These are phyloP conservation scores for Tuber umbilicatum DNA, from an alignment of 495 filamentous ascomycete species.

Conservation along the genomic window DNA sequence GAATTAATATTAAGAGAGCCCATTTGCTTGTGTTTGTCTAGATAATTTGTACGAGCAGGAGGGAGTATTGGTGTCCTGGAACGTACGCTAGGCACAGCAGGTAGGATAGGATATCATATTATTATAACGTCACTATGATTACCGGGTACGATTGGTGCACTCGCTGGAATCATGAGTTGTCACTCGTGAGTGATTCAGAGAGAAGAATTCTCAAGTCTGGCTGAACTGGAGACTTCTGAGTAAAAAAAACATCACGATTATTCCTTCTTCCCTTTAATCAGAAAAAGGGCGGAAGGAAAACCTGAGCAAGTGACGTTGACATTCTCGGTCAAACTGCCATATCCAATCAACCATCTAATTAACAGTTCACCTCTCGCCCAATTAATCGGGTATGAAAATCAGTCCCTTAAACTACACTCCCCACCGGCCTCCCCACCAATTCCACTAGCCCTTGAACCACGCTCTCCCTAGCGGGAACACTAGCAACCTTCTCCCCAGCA, in stretches of 20 bases:
- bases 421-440: slow-evolving; percentile 81
- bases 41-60: too few species aligned
- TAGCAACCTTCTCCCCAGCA: slow-evolving; percentile 77
- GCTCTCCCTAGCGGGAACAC: slow-evolving; percentile 68
- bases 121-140: not conserved
- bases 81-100: too few species aligned
- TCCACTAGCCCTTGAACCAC: slow-evolving; percentile 83
- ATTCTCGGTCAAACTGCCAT: not conserved
- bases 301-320: not conserved
- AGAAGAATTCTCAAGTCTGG: not conserved
- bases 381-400: not conserved
- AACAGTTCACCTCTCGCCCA: not conserved
- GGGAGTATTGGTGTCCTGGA: too few species aligned
- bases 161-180: not conserved
- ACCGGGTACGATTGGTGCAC: not conserved
- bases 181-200: not conserved
- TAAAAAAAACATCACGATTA: not conserved
- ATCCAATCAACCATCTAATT: not conserved
- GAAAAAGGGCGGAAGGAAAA: not conserved
- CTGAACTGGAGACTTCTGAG: not conserved
- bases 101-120: not conserved
- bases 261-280: not conserved
- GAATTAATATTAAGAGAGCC: too few species aligned
- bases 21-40: too few species aligned
- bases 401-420: slow-evolving; percentile 54